Percentiles rank a stretch among this genome's conserved stretches.
These are phyloP conservation scores for Vanderwaltozyma polyspora DNA, from an alignment of 805 yeast species.

Conservation along the genomic window DNA sequence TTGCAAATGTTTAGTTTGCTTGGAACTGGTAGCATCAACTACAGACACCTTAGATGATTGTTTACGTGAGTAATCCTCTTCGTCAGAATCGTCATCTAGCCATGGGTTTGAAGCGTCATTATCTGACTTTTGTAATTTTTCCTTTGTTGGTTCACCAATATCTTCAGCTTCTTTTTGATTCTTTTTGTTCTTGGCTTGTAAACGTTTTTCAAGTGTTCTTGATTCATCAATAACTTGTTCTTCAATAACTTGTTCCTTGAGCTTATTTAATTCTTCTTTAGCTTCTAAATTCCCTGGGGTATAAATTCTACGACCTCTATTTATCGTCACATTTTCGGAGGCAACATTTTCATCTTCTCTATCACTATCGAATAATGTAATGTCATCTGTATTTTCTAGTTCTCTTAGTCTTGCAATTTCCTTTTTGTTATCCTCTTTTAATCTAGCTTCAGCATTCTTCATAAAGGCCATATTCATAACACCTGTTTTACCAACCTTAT, in stretches of 20 bases:
- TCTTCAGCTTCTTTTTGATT: conserved; percentile 2
- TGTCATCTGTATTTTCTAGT: conserved; percentile 37
- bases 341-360: conserved; percentile 27
- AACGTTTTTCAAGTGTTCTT: conserved; percentile 33
- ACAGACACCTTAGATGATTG: conserved; percentile 38
- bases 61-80: conserved; percentile 18
- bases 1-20: conserved; percentile 36
- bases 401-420: conserved; percentile 41
- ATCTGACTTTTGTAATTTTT: conserved; percentile 1
- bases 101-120: conserved; percentile 38
- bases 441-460: conserved; percentile 75
- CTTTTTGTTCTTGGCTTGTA: conserved; percentile 16
- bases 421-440: conserved; percentile 46
- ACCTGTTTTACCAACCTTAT: conserved; percentile 69
- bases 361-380: conserved; percentile 16
- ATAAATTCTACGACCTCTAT: conserved; percentile 73
- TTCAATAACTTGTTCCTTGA: conserved; percentile 28
- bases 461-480: conserved; percentile 90
- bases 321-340: conserved; percentile 40
- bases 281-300: conserved; percentile 40
- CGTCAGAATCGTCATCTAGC: conserved; percentile 30
- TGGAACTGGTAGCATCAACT: conserved; percentile 41
- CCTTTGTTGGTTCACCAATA: conserved; percentile 3
- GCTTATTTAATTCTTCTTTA: conserved; percentile 25
- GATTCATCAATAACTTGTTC: conserved; percentile 44